Base-by-base conservation (phyloP, 495 filamentous ascomycete species). In the Aspergillus baeticus region DNA sequence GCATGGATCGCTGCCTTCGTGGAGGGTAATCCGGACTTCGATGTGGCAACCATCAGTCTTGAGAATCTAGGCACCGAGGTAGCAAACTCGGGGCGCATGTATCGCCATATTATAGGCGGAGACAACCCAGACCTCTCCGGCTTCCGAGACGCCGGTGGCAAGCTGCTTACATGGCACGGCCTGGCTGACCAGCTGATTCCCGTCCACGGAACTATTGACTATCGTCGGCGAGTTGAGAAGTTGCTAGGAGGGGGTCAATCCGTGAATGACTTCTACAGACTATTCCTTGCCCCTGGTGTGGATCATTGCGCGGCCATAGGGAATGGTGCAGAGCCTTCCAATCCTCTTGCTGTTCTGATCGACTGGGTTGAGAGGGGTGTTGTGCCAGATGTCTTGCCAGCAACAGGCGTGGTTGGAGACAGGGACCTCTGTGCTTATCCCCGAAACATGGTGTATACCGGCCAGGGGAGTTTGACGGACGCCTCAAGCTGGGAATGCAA, bases 131-230 rank as follows among this genome's bases (percentile, higher is more conserved):
- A 72, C 49, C 65, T 79, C 2, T 65, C 62, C 0, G 54, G 53
- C 7, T 77, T 71, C 51, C 53, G 55, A 10, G 45, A 54, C 10
- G 37, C 41, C 0, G 77, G 75, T 11, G 74, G 74, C 13, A 78
- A 75, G 57, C 62, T 79, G 33, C 26, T 79, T 10, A 67, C 66
- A 7, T 77, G 66, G 62, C 74, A 77, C 38, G 74, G 74, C 0
- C 44, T 66, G 44, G 57, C 61, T 7, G 63, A 69, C 37, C 59
- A 60, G 17, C 29, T 64, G 6, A 55, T 69, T 45, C 55, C 56
- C 0, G 44, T 52, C 1, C 39, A 51, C 17, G 57, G 58, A 13
- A 63, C 63, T 3, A 39, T 63, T 6, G 43, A 61, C 17, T 66
- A 66, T 51, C 60, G 61, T 26, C 43, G 46, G 6, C 43, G 47